Conservation (phyloP, 441 rosid genomes). For the Corymbia calophylla region DNA sequence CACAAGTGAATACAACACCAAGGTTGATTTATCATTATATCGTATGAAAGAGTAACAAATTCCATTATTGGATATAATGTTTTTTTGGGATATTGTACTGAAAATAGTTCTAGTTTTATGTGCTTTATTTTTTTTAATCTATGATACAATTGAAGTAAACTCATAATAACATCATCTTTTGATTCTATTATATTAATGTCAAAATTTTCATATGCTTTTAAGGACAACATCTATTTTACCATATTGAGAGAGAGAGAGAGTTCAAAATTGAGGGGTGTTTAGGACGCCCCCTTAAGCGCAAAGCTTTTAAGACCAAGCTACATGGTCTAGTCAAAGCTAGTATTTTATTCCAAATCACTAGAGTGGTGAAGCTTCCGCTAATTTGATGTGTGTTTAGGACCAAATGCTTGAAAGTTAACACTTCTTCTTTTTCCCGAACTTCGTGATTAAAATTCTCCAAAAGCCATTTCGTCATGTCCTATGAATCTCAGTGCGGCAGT, state of each 20-base stretch:
- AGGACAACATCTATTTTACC: background rate
- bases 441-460: background rate
- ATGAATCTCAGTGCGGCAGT: background rate
- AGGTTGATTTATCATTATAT: background rate
- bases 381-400: background rate
- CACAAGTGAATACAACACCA: background rate
- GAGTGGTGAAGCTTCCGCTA: background rate
- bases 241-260: too few relatives aligned
- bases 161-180: background rate
- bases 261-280: background rate
- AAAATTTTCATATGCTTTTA: background rate
- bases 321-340: background rate
- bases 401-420: background rate
- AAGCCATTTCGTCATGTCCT: background rate
- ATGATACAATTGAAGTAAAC: background rate
- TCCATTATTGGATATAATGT: background rate
- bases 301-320: background rate
- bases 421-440: background rate
- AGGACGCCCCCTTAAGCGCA: background rate
- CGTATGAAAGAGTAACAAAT: background rate
- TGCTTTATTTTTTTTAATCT: background rate
- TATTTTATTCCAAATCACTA: background rate
- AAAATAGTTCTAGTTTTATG: background rate
- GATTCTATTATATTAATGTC: background rate
- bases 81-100: background rate